Evolutionary conservation across 805 yeast species (phyloP).

Genomic region (Priceomyces haplophilus): DNA sequence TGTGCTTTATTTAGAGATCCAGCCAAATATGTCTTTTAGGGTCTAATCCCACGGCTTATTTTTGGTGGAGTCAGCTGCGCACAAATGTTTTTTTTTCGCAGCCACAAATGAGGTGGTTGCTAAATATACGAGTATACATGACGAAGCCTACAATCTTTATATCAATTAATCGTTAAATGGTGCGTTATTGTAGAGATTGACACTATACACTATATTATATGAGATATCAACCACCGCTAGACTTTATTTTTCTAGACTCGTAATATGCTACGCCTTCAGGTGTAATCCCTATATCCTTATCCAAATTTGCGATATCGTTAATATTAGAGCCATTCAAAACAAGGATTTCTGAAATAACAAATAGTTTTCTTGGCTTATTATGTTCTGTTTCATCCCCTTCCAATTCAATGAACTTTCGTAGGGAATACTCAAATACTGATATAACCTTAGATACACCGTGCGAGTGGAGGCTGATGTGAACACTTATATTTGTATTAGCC

Average conservation of each 20-base stretch:
- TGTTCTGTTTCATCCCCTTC: slow-evolving; percentile 19
- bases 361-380: slow-evolving; percentile 16
- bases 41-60: background rate
- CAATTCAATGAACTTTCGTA: slow-evolving; percentile 41
- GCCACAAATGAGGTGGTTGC: slow-evolving; percentile 2
- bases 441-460: slow-evolving; percentile 20
- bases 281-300: slow-evolving; percentile 36
- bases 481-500: slow-evolving; percentile 43
- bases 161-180: no score
- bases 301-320: slow-evolving; percentile 27
- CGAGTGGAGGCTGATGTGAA: slow-evolving; percentile 28
- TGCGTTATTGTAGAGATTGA: no score
- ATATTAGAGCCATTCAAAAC: slow-evolving; percentile 54
- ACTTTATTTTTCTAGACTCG: slow-evolving; percentile 27
- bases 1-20: background rate
- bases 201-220: no score
- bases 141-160: background rate
- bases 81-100: slow-evolving; percentile 6
- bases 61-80: slow-evolving; percentile 3
- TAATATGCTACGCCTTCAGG: slow-evolving; percentile 53
- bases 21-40: background rate
- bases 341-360: slow-evolving; percentile 56
- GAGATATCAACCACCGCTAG: background rate
- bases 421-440: slow-evolving; percentile 46
- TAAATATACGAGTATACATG: background rate